Evolutionary conservation across 805 yeast genomes (phyloP).

Genomic region (Sporopachydermia quercuum): DNA sequence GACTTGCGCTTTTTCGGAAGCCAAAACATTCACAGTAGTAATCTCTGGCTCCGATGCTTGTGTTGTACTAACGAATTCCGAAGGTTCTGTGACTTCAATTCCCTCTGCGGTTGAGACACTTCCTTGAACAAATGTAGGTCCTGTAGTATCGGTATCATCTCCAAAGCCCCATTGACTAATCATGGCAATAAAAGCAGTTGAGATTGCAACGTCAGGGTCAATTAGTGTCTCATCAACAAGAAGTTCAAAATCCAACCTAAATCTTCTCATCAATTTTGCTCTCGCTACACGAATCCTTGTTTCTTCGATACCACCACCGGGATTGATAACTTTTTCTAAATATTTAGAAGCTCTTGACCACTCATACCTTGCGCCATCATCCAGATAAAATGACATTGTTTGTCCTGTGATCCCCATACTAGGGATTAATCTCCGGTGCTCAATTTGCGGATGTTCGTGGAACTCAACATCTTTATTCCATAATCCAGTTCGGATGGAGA

Average conservation of each 20-base stretch:
- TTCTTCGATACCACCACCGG: constrained; percentile 43
- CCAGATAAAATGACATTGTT: constrained; percentile 31
- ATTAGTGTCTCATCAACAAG: constrained; percentile 31
- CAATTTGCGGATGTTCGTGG: constrained; percentile 29
- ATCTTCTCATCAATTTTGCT: constrained; percentile 41
- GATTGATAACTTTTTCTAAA: constrained; percentile 37
- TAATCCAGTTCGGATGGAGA: constrained; percentile 36
- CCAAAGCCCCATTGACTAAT: constrained; percentile 55
- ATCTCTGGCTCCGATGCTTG: background rate
- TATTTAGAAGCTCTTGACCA: constrained; percentile 40
- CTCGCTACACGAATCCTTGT: constrained; percentile 36
- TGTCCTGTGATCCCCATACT: constrained; percentile 26
- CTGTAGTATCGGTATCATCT: constrained; percentile 35
- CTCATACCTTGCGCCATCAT: constrained; percentile 37
- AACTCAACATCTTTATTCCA: constrained; percentile 31
- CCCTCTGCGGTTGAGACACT: constrained; percentile 2
- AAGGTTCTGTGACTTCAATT: background rate
- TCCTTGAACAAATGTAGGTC: constrained; percentile 28
- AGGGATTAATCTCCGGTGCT: constrained; percentile 27
- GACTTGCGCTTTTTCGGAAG: no score
- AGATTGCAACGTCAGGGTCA: constrained; percentile 36
- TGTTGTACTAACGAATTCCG: background rate
- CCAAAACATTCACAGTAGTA: no score
- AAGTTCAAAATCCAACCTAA: constrained; percentile 45
- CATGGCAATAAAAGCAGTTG: constrained; percentile 50